phyloP scores from a whole-genome alignment of 2,329 filamentous ascomycete species.

The Apiospora malaysiana region DNA sequence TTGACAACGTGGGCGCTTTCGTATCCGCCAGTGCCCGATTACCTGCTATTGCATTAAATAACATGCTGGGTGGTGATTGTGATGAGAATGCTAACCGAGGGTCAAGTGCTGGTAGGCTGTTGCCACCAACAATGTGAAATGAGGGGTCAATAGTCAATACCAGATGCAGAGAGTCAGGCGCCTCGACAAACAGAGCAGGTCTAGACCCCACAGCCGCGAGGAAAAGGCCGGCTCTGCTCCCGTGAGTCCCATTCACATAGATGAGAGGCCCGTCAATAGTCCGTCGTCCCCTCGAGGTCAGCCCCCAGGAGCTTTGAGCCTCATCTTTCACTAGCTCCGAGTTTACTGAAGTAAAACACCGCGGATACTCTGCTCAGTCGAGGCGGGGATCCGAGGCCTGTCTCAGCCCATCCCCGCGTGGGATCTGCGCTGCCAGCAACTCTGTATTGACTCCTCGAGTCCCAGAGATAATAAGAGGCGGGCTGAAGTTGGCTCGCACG shows the following conservation, averaged over 20 bases:
- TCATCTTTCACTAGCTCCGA: not conserved
- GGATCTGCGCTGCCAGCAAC: slow-evolving; percentile 12
- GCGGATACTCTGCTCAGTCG: not conserved
- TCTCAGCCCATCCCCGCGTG: not conserved
- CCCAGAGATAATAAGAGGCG: not conserved
- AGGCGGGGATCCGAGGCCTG: not conserved
- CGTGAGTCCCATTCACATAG: not conserved
- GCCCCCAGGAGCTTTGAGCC: not conserved
- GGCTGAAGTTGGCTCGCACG: not conserved
- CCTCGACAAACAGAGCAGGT: not conserved
- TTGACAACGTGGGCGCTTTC: not conserved
- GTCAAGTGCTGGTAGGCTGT: not conserved
- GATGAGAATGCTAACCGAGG: not conserved
- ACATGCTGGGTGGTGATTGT: not conserved
- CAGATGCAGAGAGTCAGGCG: not conserved
- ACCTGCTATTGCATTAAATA: not conserved
- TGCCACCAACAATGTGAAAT: not conserved
- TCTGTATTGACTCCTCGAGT: not conserved
- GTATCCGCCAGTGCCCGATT: not conserved
- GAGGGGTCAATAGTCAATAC: not conserved
- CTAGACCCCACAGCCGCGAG: not conserved
- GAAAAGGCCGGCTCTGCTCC: not conserved
- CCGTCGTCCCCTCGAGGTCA: not conserved
- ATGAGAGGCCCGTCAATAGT: not conserved
- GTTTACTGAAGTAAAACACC: not conserved